Base-by-base conservation (phyloP, 345 rosid genomes). In the Populus tremula region DNA sequence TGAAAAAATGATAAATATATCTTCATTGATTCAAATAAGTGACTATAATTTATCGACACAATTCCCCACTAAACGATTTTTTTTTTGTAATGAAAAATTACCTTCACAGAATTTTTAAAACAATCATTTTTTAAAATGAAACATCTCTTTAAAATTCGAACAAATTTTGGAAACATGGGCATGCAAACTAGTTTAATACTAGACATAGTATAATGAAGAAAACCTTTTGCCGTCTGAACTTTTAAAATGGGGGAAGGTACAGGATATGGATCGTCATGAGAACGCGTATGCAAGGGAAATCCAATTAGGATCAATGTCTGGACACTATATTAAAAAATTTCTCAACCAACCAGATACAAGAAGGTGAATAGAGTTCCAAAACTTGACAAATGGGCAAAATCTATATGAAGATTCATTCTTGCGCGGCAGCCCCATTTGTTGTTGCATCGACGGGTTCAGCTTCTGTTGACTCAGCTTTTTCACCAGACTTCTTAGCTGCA, bases 401-500 rank as follows among this genome's bases (percentile, higher is more conserved):
- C 31, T 38, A 5, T 27, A 61, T 14, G 2, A 50, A n/a, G 12
- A 14, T 78, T 75, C 78, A 75, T 77, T 88, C 88, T 80, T 81
- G 82, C 45, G 87, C 63, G 43, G 82, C 84, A 41, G 79, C 86
- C 65, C 87, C 91, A 29, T 86, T 86, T 72, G 89, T 79, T 2
- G 88, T 43, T 71, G 84, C 88, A 65, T 90, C 97, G 90, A 89
- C 88, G 2, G 92, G 90, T 85, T 88, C 93, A 1, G 85, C 87
- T 75, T 87, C 93, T 8, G 84, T 80, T 18, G 96, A 76, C 67
- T 88, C 97, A 1, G 87, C 81, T 78, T 85, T 88, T 43, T 91
- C 94, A 56, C 90, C 93, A 2, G 29, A 12, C 82, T 89, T 93
- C 91, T 92, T 92, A 61, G 91, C 98, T 91, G 92, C 78, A 86